A percentile compares a stretch with the other conserved stretches of the same genome.
phyloP scores from a whole-genome alignment of 1,284 basidiomycete genomes.

The Sphagnurus paluster region DNA sequence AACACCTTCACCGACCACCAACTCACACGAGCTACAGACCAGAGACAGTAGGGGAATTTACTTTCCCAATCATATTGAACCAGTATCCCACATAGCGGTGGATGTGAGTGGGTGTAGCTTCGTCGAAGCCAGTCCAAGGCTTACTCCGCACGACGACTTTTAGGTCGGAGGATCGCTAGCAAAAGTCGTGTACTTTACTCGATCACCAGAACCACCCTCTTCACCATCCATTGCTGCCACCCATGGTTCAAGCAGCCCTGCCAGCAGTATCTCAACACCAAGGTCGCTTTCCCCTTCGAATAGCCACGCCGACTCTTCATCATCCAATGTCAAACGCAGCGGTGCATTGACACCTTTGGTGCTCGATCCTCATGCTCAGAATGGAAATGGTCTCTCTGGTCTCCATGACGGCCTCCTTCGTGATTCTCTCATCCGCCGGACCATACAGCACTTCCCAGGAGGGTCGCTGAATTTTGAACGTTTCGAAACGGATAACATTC shows the following conservation, averaged over 20 bases:
- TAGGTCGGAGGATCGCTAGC: slow-evolving; percentile 97
- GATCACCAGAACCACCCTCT: slow-evolving; percentile 77
- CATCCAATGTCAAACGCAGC: slow-evolving; percentile 47
- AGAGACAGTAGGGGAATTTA: slow-evolving; percentile 94
- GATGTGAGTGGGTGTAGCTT: slow-evolving; percentile 65
- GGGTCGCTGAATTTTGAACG: slow-evolving; percentile 98
- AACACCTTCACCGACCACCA: slow-evolving; percentile 1
- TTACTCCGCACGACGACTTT: slow-evolving; percentile 9
- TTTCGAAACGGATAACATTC: slow-evolving; percentile 92
- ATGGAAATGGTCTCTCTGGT: slow-evolving; percentile 35
- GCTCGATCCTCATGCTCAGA: slow-evolving; percentile 49
- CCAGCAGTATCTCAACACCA: slow-evolving; percentile 51
- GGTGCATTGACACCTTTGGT: slow-evolving; percentile 84
- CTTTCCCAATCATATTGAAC: slow-evolving; percentile 93
- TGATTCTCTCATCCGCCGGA: slow-evolving; percentile 68
- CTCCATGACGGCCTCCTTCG: slow-evolving; percentile 55
- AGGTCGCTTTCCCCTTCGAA: slow-evolving; percentile 47
- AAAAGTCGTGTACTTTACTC: slow-evolving; percentile 98
- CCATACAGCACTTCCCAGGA: slow-evolving; percentile 86
- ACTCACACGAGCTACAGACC: slow-evolving; percentile 52
- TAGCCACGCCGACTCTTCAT: slow-evolving; percentile 32
- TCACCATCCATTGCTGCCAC: slow-evolving; percentile 67
- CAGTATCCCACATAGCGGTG: slow-evolving; percentile 94
- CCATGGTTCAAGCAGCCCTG: slow-evolving; percentile 47
- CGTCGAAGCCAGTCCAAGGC: slow-evolving; percentile 6